Base-by-base conservation (phyloP, 2,329 filamentous ascomycete species). In the Davidsoniella neocaledoniae region DNA sequence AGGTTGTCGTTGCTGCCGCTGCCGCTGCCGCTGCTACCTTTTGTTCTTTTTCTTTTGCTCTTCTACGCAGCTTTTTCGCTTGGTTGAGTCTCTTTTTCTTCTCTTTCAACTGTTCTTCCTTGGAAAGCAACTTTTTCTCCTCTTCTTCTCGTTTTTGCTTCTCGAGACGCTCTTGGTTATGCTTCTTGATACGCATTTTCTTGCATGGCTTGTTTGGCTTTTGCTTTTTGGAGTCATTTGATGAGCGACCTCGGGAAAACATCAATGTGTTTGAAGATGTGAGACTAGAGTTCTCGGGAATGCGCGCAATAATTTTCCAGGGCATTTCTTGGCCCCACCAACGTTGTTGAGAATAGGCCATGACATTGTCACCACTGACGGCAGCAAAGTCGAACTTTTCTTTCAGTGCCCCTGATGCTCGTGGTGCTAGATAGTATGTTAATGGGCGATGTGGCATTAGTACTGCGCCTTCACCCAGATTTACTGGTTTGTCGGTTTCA, bases 81-180 rank as follows among this genome's bases (percentile, higher is more conserved):
- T 73, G 63, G 56, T 81, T 81, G 55, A 77, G 58, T 55, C 74
- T 67, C 63, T 77, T 77, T 65, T 77, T 77, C 67, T 77, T 77
- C 52, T 75, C 72, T 56, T 62, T 66, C 38, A 75, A 56, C 44
- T 68, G 64, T 55, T 72, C 67, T 57, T 74, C 72, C 59, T 71
- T 76, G 6, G 61, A 62, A 54, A 64, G 54, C 38, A 59, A 57
- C 39, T 62, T 57, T 53, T 60, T 65, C 56, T 62, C 63, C 39
- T 58, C 59, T 14, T 60, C 60, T 52, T 67, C 57, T 38, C 63
- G 63, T 51, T 60, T 65, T 55, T 68, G 65, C 56, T 63, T 65
- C 48, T 61, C 62, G 5, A 60, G 64, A 57, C 68, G 68, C 26
- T 65, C 64, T 53, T 64, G 67, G 50, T 63, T 68, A 51, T 76